Evolutionary conservation across 139 green algal species (phyloP).

Genomic region (Tetraselmis striata): DNA sequence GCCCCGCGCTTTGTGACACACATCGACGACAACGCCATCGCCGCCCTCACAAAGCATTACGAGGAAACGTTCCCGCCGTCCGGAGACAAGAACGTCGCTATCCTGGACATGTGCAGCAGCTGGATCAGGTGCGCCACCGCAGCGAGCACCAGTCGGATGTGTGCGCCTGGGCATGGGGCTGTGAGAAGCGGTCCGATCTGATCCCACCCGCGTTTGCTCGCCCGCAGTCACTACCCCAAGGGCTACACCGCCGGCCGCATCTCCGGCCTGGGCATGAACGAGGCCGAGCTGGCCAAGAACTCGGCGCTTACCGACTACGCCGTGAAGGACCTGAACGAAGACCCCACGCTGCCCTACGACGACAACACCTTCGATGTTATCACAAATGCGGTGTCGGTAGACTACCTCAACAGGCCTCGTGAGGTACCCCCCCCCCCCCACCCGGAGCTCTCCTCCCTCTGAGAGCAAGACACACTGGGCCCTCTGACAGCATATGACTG

Average conservation of each 20-base stretch:
- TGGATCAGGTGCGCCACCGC: constrained; percentile 45
- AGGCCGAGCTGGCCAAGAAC: constrained; percentile 69
- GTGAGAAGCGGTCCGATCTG: neutral
- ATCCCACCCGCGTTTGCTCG: neutral
- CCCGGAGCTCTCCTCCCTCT: too few species aligned
- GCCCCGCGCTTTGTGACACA: constrained; percentile 85
- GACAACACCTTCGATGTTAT: constrained; percentile 79
- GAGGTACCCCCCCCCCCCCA: too few species aligned
- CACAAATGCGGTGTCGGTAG: constrained; percentile 70
- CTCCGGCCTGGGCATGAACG: constrained; percentile 75
- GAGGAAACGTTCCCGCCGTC: constrained; percentile 47
- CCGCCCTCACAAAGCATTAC: constrained; percentile 80
- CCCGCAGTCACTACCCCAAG: constrained; percentile 69
- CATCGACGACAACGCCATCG: constrained; percentile 90
- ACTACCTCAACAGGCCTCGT: constrained; percentile 75
- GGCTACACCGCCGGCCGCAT: constrained; percentile 67
- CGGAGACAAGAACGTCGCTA: constrained; percentile 33
- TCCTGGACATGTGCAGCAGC: constrained; percentile 80
- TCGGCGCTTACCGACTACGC: constrained; percentile 49
- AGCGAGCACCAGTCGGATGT: neutral
- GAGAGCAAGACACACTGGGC: too few species aligned
- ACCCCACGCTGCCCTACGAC: constrained; percentile 69
- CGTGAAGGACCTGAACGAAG: constrained; percentile 69
- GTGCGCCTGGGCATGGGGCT: constrained; percentile 4
- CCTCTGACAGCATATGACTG: too few species aligned